Evolutionary conservation across 306 rosid species (phyloP).

Genomic region (Quercus dentata): DNA sequence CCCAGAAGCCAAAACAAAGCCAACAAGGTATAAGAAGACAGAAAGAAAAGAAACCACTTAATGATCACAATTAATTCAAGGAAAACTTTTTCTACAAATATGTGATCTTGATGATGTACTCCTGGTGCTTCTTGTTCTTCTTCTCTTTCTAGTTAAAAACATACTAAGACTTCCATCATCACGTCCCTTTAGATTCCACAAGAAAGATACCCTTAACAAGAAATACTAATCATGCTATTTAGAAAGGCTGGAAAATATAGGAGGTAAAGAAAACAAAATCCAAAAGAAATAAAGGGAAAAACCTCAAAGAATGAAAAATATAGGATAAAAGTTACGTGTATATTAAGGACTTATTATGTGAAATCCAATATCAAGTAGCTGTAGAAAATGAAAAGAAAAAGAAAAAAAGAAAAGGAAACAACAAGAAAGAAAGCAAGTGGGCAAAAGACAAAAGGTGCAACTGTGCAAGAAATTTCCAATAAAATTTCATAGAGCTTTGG

Average conservation of each 20-base stretch:
- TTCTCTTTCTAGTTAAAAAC: slow-evolving; percentile 11
- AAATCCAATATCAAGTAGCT: neutral
- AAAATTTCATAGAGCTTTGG: neutral
- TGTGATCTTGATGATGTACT: neutral
- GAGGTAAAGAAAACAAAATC: neutral
- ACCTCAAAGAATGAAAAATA: neutral
- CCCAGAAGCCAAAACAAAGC: slow-evolving; percentile 11
- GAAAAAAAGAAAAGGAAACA: neutral
- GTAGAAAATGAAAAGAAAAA: neutral
- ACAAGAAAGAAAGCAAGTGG: slow-evolving; percentile 11
- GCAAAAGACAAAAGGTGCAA: neutral
- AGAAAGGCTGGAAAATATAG: neutral
- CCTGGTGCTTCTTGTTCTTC: slow-evolving; percentile 32
- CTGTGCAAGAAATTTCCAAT: slow-evolving; percentile 11
- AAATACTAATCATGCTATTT: slow-evolving; percentile 30
- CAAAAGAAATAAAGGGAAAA: neutral
- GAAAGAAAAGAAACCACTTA: neutral
- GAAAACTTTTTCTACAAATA: slow-evolving; percentile 25
- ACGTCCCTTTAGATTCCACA: slow-evolving; percentile 54
- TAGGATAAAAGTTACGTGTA: neutral
- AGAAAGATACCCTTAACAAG: slow-evolving; percentile 52
- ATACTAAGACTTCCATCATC: slow-evolving; percentile 21
- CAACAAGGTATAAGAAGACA: slow-evolving; percentile 12
- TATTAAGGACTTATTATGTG: neutral
- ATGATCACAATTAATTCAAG: slow-evolving; percentile 16